A percentile compares a stretch with the other conserved stretches of the same genome.
phyloP scores from a whole-genome alignment of 2,329 filamentous ascomycete species.

The Diplodia scrobiculata region DNA sequence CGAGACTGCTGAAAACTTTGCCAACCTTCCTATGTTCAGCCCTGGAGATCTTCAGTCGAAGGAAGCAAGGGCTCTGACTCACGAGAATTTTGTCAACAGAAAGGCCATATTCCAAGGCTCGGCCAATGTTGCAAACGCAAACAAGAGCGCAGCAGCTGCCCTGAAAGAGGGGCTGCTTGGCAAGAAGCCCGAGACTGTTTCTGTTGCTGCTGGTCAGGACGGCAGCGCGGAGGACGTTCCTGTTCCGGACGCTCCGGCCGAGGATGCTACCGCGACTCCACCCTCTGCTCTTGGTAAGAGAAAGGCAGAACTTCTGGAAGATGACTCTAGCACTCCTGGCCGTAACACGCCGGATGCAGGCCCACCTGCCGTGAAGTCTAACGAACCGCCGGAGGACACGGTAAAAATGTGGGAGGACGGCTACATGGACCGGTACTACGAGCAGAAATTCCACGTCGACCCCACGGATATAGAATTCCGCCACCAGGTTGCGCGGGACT shows the following conservation, averaged over 20 bases:
- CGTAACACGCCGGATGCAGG: slow-evolving; percentile 58
- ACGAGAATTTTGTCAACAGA: slow-evolving; percentile 84
- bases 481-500: slow-evolving; percentile 83
- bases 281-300: slow-evolving; percentile 68
- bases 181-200: slow-evolving; percentile 31
- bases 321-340: slow-evolving; percentile 61
- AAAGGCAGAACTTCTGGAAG: slow-evolving; percentile 71
- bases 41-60: slow-evolving; percentile 44
- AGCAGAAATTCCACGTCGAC: slow-evolving; percentile 89
- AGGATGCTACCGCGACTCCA: slow-evolving; percentile 40
- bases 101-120: slow-evolving; percentile 56
- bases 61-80: slow-evolving; percentile 62
- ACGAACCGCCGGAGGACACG: slow-evolving; percentile 72
- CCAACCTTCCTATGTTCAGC: slow-evolving; percentile 40
- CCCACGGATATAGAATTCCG: slow-evolving; percentile 82
- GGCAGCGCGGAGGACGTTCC: slow-evolving; percentile 30
- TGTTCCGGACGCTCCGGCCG: slow-evolving; percentile 35
- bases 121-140: slow-evolving; percentile 83
- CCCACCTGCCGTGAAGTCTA: slow-evolving; percentile 54
- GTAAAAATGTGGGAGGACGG: slow-evolving; percentile 93
- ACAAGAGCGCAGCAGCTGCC: slow-evolving; percentile 90
- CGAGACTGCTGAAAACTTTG: slow-evolving; percentile 34
- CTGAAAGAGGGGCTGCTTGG: slow-evolving; percentile 75
- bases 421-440: slow-evolving; percentile 93
- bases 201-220: slow-evolving; percentile 33